phyloP scores from a whole-genome alignment of 192 early-diverging fungal genomes.

The Coemansia sp. region DNA sequence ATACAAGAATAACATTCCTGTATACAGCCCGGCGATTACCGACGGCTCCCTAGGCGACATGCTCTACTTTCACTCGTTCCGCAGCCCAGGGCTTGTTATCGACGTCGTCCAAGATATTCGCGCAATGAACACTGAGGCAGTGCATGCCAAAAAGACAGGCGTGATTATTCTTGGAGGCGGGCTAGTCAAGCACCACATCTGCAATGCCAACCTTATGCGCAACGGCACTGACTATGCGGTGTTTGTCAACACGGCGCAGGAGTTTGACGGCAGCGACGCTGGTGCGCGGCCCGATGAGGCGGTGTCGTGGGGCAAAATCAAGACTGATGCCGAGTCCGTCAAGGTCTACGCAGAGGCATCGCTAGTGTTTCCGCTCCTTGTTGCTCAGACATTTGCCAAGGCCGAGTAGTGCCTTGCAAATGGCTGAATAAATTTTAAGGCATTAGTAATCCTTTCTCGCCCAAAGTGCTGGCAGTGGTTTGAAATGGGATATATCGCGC shows the following conservation, averaged over 20 bases:
- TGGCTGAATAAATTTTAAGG: not conserved
- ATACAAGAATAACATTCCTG: conserved; percentile 95
- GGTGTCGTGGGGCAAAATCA: conserved; percentile 98
- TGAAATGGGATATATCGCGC: not conserved
- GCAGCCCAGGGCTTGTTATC: conserved; percentile 89
- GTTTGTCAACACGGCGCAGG: conserved; percentile 96
- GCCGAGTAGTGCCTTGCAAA: not conserved
- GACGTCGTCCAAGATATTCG: conserved; percentile 93
- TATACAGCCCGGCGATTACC: conserved; percentile 96
- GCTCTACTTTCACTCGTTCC: conserved; percentile 99
- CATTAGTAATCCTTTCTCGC: not conserved
- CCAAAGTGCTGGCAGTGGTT: not conserved
- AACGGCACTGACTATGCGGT: conserved; percentile 98
- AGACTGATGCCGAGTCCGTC: conserved; percentile 72
- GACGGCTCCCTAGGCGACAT: conserved; percentile 98
- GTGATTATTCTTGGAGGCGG: conserved; percentile 97
- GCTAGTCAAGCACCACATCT: conserved; percentile 97
- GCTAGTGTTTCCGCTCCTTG: conserved; percentile 89
- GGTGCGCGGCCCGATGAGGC: conserved; percentile 98
- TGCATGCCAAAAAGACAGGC: conserved; percentile 95
- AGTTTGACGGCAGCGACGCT: conserved; percentile 98
- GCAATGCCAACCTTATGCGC: conserved; percentile 98
- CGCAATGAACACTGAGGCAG: conserved; percentile 88
- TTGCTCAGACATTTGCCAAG: conserved; percentile 93
- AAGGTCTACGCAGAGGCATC: conserved; percentile 96